A percentile compares a stretch with the other conserved stretches of the same genome.
phyloP scores from a whole-genome alignment of 306 rosid genomes.

The Ceratonia siliqua region DNA sequence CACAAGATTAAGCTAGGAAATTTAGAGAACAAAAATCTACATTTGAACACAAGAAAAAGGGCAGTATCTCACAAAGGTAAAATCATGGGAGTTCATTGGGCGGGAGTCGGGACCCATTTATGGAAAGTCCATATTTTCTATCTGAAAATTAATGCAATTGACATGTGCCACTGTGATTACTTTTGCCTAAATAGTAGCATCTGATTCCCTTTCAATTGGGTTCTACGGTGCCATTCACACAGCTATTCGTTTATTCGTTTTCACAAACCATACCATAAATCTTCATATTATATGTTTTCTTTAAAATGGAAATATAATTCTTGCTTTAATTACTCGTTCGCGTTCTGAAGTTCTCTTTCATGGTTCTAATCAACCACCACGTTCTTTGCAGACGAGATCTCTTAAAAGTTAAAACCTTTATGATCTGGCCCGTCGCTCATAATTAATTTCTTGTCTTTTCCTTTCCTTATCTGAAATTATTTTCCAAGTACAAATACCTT shows the following conservation, averaged over 20 bases:
- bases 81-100: constrained; percentile 21
- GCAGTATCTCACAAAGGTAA: background rate
- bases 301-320: constrained; percentile 7
- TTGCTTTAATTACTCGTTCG: constrained; percentile 35
- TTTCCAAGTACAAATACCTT: constrained; percentile 41
- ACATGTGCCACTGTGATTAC: no score
- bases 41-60: constrained; percentile 20
- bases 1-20: background rate
- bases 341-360: constrained; percentile 43
- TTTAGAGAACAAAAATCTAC: background rate
- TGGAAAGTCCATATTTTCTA: background rate
- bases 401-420: constrained; percentile 27
- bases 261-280: background rate
- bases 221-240: constrained; percentile 32
- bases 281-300: background rate
- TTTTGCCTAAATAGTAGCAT: background rate
- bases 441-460: constrained; percentile 47
- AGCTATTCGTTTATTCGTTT: background rate
- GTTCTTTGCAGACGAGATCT: constrained; percentile 46
- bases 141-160: background rate
- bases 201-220: constrained; percentile 17
- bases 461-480: constrained; percentile 39
- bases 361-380: constrained; percentile 47
- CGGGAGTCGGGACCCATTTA: constrained; percentile 9
- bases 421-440: constrained; percentile 53